Conservation (phyloP, 805 yeast genomes). For the Komagataella populi region DNA sequence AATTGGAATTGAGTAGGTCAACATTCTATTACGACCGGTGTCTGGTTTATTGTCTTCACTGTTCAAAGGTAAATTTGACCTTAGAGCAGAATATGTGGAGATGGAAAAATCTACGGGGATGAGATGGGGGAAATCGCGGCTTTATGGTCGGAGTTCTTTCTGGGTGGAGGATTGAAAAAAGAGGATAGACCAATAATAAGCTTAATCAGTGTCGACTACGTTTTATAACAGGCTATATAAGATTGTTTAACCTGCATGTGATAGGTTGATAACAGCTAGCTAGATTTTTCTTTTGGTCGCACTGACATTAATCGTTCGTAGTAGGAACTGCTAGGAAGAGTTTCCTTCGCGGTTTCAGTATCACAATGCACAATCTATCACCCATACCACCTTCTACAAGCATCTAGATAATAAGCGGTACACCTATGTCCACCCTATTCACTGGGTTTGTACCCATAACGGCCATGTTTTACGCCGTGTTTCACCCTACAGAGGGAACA, state of each 20-base stretch:
- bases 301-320: too few species aligned
- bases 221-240: too few species aligned
- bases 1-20: not conserved
- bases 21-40: not conserved
- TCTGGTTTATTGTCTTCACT: not conserved
- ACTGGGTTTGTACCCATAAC: constrained; percentile 76
- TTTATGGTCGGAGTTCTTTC: not conserved
- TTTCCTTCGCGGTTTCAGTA: not conserved
- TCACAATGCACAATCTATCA: not conserved
- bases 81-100: not conserved
- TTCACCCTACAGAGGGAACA: constrained; percentile 94
- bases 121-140: not conserved
- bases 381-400: not conserved
- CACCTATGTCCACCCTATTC: not conserved
- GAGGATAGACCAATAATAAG: too few species aligned
- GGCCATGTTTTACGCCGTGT: constrained; percentile 80
- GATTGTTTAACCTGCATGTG: too few species aligned
- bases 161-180: not conserved
- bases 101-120: not conserved
- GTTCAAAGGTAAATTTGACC: not conserved
- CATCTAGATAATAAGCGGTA: not conserved
- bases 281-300: too few species aligned
- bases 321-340: too few species aligned
- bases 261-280: too few species aligned
- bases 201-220: not conserved